These are phyloP conservation scores for Puccinia novopanici DNA, from an alignment of 1,284 basidiomycete genomes.

Conservation along the genomic window DNA sequence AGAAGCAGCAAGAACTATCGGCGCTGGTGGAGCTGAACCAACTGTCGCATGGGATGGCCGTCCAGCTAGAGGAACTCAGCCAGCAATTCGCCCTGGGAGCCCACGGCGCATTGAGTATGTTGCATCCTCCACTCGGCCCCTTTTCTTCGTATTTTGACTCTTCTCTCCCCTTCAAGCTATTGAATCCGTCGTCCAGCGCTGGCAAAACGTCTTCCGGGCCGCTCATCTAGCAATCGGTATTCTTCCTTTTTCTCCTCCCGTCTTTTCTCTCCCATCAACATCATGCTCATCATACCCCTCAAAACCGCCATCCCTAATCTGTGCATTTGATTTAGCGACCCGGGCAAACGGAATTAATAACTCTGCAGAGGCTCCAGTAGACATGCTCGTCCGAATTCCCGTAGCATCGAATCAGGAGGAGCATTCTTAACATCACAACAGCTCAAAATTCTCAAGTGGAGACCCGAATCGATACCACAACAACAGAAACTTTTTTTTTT, in stretches of 20 bases:
- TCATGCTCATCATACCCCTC: neutral
- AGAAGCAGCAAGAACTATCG: constrained; percentile 32
- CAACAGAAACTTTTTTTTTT: too few species aligned
- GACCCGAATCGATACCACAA: too few species aligned
- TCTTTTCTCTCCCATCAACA: neutral
- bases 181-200: constrained; percentile 34
- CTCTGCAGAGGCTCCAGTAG: constrained; percentile 4
- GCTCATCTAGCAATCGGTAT: constrained; percentile 46
- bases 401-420: neutral
- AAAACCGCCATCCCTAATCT: too few species aligned
- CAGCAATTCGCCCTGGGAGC: constrained; percentile 15
- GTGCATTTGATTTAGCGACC: neutral
- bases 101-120: constrained; percentile 9
- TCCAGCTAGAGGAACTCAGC: constrained; percentile 25
- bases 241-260: neutral
- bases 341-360: constrained; percentile 2
- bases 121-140: neutral
- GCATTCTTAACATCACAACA: too few species aligned
- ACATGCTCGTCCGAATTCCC: constrained; percentile 38
- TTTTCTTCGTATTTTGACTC: neutral
- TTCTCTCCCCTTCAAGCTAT: neutral
- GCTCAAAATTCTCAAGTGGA: neutral
- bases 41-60: constrained; percentile 12
- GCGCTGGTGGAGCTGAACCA: constrained; percentile 24
- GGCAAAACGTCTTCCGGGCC: constrained; percentile 39